Conservation (phyloP, 2,329 filamentous ascomycete genomes). For the Sphaerulina musiva region DNA sequence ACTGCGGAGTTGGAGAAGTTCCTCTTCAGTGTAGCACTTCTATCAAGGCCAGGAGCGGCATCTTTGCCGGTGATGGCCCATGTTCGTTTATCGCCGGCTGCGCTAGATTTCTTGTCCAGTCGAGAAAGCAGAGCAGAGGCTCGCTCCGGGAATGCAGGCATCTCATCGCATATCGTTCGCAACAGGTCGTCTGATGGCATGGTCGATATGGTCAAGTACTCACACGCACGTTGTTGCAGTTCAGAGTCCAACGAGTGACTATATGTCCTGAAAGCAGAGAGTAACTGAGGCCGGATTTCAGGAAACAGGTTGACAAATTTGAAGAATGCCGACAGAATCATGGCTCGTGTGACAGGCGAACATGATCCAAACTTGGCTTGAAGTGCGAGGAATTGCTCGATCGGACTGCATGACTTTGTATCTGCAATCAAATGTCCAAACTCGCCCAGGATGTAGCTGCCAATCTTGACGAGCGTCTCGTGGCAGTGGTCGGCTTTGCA, state of each 20-base stretch:
- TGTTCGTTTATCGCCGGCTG: slow-evolving; percentile 84
- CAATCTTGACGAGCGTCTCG: slow-evolving; percentile 96
- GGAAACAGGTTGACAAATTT: slow-evolving; percentile 98
- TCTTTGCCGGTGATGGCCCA: slow-evolving; percentile 98
- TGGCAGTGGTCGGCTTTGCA: slow-evolving; percentile 90
- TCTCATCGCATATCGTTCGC: slow-evolving; percentile 92
- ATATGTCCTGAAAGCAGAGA: slow-evolving; percentile 85
- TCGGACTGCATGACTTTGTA: slow-evolving; percentile 83
- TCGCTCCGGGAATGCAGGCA: slow-evolving; percentile 95
- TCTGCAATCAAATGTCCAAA: slow-evolving; percentile 96
- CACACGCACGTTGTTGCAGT: slow-evolving; percentile 90
- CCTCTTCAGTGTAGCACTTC: slow-evolving; percentile 76
- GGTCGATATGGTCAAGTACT: slow-evolving; percentile 80
- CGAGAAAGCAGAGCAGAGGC: slow-evolving; percentile 86
- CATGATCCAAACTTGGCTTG: slow-evolving; percentile 84
- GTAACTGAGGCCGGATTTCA: slow-evolving; percentile 91
- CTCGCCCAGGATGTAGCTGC: slow-evolving; percentile 89
- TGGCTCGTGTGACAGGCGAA: slow-evolving; percentile 82
- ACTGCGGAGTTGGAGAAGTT: slow-evolving; percentile 59
- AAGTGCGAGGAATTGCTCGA: slow-evolving; percentile 91
- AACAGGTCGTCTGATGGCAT: slow-evolving; percentile 85
- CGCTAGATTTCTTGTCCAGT: slow-evolving; percentile 84
- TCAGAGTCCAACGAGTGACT: slow-evolving; percentile 93
- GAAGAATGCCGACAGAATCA: slow-evolving; percentile 90
- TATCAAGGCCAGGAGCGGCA: slow-evolving; percentile 55